Base-by-base conservation (phyloP, 2,329 filamentous ascomycete genomes). In the Phialemonium atrogriseum region DNA sequence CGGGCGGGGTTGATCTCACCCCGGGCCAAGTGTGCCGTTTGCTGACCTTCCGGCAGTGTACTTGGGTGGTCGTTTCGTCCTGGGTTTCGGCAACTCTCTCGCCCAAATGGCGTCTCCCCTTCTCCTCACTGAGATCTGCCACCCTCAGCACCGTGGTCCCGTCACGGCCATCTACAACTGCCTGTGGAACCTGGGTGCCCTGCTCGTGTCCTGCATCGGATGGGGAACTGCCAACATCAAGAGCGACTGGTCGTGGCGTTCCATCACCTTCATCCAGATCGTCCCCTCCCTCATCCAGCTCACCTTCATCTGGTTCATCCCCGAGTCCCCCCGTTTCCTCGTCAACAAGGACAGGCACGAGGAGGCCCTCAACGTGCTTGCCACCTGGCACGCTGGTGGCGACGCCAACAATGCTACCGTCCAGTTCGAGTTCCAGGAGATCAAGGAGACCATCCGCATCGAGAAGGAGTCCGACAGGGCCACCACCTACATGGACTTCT, bases 121-220 rank as follows among this genome's bases (percentile, higher is more conserved):
- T 30, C 62, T 81, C 7, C 63, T 81, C 9, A 74, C 73, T 4
- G 78, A 82, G 58, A 68, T 82, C 38, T 74, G 70, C 55, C 77
- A 82, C 47, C 77, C 77, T 15, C 77, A 81, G 47, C 77, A 83
- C 48, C 72, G 77, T 48, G 77, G 68, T 18, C 70, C 69, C 17
- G 64, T 81, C 28, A 81, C 77, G 2, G 65, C 77, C 10, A 64
- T 81, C 36, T 81, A 81, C 56, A 81, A 82, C 53, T 79, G 73
- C 44, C 54, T 80, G 32, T 83, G 76, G 76, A 78, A 80, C 49
- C 52, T 48, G 38, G 47, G 57, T 16, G 48, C 52, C 3, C 42
- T 55, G 14, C 33, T 77, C 31, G 73, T 77, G 18, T 72, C 73
- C 4, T 73, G 71, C 59, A 64, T 80, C 30, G 73, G 75, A 20